Evolutionary conservation across 2,329 filamentous ascomycete genomes (phyloP).

Genomic region (Didymella segeticola): DNA sequence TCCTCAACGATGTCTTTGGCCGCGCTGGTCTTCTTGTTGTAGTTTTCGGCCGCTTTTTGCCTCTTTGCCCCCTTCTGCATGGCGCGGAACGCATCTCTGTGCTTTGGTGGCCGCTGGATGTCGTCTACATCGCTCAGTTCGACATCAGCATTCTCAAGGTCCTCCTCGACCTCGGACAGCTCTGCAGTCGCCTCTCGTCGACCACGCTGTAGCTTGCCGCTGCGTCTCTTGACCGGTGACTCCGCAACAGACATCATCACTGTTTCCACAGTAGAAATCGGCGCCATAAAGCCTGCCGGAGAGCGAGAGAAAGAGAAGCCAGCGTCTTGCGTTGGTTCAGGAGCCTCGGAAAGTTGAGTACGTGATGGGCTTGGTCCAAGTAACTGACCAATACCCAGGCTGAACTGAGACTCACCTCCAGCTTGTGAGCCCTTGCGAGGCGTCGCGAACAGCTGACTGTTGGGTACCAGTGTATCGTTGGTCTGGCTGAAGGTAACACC

Average conservation of each 20-base stretch:
- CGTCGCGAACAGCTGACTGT: constrained; percentile 58
- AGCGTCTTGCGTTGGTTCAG: constrained; percentile 81
- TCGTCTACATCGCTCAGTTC: constrained; percentile 34
- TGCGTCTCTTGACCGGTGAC: constrained; percentile 70
- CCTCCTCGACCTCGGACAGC: constrained; percentile 56
- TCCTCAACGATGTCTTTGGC: constrained; percentile 87
- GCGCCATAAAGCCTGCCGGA: constrained; percentile 69
- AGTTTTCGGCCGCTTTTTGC: constrained; percentile 59
- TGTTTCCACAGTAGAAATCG: constrained; percentile 74
- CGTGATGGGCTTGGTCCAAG: constrained; percentile 45
- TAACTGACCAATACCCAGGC: constrained; percentile 46
- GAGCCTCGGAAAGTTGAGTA: constrained; percentile 72
- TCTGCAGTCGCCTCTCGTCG: constrained; percentile 49
- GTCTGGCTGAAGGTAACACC: constrained; percentile 63
- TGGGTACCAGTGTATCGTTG: constrained; percentile 63
- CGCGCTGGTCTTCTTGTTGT: constrained; percentile 85
- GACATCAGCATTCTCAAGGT: constrained; percentile 33
- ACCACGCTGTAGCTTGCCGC: constrained; percentile 61
- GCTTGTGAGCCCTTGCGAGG: constrained; percentile 35
- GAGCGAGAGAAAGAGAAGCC: constrained; percentile 75
- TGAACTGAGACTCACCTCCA: constrained; percentile 32
- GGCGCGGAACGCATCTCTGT: constrained; percentile 68
- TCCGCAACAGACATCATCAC: constrained; percentile 64
- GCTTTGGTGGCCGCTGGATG: constrained; percentile 44
- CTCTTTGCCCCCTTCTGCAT: constrained; percentile 72